These are phyloP conservation scores for Candida nitratophila DNA, from an alignment of 805 yeast genomes.

Conservation along the genomic window DNA sequence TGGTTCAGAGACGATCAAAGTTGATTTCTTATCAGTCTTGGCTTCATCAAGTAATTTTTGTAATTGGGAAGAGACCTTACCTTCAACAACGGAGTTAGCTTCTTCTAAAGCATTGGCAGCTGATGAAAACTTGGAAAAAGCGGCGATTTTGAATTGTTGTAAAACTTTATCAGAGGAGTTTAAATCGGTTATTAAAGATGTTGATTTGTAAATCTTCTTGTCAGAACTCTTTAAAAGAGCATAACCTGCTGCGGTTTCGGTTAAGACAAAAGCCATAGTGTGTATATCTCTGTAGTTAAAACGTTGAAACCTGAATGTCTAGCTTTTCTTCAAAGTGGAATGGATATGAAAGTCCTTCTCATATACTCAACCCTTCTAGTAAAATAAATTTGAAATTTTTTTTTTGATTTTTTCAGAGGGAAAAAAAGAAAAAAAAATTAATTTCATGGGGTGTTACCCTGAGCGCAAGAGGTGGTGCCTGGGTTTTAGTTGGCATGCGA, in stretches of 20 bases:
- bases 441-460: neutral
- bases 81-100: constrained; percentile 86
- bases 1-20: constrained; percentile 88
- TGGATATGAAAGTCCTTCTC: neutral
- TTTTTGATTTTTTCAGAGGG: neutral
- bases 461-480: neutral
- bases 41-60: constrained; percentile 68
- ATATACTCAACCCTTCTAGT: neutral
- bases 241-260: constrained; percentile 98
- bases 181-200: constrained; percentile 66
- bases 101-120: constrained; percentile 97
- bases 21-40: constrained; percentile 75
- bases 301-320: neutral
- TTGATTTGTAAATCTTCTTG: constrained; percentile 89
- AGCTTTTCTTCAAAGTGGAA: neutral
- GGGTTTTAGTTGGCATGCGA: too few species aligned
- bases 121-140: constrained; percentile 88
- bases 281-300: neutral
- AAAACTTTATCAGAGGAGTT: constrained; percentile 79
- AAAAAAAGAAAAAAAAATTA: neutral
- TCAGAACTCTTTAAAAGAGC: constrained; percentile 96
- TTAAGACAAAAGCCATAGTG: constrained; percentile 77
- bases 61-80: constrained; percentile 83
- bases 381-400: neutral
- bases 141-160: constrained; percentile 87